These are phyloP conservation scores for Stenogyne calaminthoides DNA, from an alignment of 305 asterid genomes.

Conservation along the genomic window DNA sequence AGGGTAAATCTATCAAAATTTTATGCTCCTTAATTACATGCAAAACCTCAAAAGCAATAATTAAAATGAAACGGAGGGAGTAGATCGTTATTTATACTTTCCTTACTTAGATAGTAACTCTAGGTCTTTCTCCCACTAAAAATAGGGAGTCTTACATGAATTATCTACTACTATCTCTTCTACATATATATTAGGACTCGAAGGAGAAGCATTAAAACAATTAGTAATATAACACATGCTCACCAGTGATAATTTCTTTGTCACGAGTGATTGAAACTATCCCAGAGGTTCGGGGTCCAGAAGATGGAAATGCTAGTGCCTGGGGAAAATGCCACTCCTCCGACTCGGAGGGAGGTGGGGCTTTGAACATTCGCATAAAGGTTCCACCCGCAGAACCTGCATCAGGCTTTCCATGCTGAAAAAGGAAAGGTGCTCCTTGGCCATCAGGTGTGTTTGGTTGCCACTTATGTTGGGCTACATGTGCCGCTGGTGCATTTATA, in stretches of 20 bases:
- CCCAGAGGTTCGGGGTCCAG: constrained; percentile 77
- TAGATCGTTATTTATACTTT: no score
- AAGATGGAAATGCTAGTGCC: constrained; percentile 76
- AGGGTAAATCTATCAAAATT: no score
- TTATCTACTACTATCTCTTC: no score
- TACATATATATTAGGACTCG: no score
- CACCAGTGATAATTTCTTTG: constrained; percentile 93
- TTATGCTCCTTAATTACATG: no score
- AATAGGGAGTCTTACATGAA: no score
- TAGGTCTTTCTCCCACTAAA: no score
- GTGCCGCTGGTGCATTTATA: constrained; percentile 89
- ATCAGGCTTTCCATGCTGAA: constrained; percentile 86
- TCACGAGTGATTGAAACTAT: constrained; percentile 83
- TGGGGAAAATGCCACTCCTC: constrained; percentile 94
- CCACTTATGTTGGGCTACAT: constrained; percentile 95
- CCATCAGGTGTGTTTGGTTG: constrained; percentile 99
- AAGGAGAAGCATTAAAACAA: not conserved
- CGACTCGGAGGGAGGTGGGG: constrained; percentile 62
- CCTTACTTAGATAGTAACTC: no score
- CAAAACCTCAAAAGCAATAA: no score
- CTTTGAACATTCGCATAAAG: constrained; percentile 97
- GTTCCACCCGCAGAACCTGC: constrained; percentile 78
- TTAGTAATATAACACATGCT: constrained; percentile 29
- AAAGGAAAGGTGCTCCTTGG: constrained; percentile 93
- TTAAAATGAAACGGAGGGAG: no score